Evolutionary conservation across 257 asterid species (phyloP), one percentile per base, ranked within the genome.

Genomic region (Ligustrum vulgare): DNA sequence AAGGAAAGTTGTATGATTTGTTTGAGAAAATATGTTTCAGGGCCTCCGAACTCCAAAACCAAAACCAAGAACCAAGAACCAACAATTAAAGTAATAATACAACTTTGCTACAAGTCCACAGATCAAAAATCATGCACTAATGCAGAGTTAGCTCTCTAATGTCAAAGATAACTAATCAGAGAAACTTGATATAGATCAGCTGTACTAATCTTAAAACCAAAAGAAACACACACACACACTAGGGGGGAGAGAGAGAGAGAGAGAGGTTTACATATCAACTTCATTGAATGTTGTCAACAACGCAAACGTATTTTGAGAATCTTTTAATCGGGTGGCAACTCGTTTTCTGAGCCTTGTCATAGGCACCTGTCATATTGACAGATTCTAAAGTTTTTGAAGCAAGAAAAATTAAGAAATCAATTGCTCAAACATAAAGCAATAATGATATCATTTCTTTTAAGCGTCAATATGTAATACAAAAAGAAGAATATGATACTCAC

Each of bases 271-370:
- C 99, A 94, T 94, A 76, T 94, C 99, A 83, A 94, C 96, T 93
- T 94, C 99, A 79, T 94, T 94, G 84, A 92, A 92, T 54, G 99
- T 94, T 22, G 99, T 92, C 87, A 92, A 78, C 91, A 92, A 68
- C 25, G 99, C 99, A 84, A 89, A 94, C 68, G 99, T 94, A 82
- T 94, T 94, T 70, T 94, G 99, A 63, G 99, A 92, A 88, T 94
- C 99, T 84, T 94, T 92, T 91, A 94, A 81, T 77, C 99, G 92
- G 0, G 91, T 85, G 69, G 96, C 97, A 77, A 94, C 97, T 73
- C 99, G 74, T 82, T 94, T 92, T 81, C 99, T 87, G 66, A 94
- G 95, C 88, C 98, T 91, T 64, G 99, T 94, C 99, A 94, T 94
- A 8, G 98, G 94, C 79, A 94, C 98, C 99, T 94, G 83, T 36